Conservation (phyloP, 1,139 yeast species). For the Barnettozyma hawaiiensis region DNA sequence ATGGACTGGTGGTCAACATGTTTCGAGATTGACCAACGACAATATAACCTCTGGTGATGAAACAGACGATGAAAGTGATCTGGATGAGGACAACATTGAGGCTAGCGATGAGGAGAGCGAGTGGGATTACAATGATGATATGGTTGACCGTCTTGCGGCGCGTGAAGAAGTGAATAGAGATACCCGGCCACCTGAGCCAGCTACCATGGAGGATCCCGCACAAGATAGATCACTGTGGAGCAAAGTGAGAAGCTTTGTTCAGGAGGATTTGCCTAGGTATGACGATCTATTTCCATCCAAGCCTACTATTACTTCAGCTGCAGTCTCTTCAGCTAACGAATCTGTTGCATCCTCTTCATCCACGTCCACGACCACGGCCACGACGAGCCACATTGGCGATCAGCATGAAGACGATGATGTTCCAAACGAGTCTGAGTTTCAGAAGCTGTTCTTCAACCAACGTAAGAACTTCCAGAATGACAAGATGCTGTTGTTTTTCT, state of each 20-base stretch:
- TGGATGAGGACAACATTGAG: constrained; percentile 20
- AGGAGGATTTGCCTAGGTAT: constrained; percentile 62
- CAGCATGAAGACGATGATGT: constrained; percentile 39
- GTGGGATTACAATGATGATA: constrained; percentile 15
- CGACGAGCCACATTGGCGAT: too few relatives aligned
- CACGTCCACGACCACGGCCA: too few relatives aligned
- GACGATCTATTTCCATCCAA: constrained; percentile 70
- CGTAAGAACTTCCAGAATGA: constrained; percentile 72
- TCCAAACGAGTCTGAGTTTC: constrained; percentile 35
- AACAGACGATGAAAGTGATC: constrained; percentile 15
- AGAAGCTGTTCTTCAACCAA: constrained; percentile 50
- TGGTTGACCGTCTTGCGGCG: neutral
- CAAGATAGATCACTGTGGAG: constrained; percentile 46
- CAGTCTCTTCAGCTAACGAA: constrained; percentile 23
- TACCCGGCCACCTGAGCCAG: neutral
- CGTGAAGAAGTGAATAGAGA: neutral
- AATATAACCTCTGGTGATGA: constrained; percentile 16
- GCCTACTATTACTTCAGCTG: constrained; percentile 24
- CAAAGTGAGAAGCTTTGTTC: constrained; percentile 55
- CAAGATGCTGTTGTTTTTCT: constrained; percentile 79
- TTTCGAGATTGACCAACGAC: constrained; percentile 24
- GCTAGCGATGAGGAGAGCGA: constrained; percentile 28
- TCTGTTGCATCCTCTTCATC: constrained; percentile 27
- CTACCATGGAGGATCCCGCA: constrained; percentile 1
- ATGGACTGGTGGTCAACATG: constrained; percentile 23